These are phyloP conservation scores for Pichia sp. DNA, from an alignment of 1,139 yeast genomes.

Conservation along the genomic window DNA sequence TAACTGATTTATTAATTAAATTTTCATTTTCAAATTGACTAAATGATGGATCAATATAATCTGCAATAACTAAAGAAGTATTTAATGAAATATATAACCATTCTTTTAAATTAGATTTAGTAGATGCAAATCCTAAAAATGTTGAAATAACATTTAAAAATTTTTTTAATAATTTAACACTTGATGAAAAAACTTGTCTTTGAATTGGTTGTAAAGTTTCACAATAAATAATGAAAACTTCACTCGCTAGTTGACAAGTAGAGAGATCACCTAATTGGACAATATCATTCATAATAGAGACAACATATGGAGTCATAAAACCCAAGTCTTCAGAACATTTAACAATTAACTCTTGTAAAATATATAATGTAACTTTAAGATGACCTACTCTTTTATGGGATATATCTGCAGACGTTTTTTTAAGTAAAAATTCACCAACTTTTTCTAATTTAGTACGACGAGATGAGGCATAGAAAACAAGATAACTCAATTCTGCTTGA, in stretches of 20 bases:
- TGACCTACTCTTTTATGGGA: conserved; percentile 65
- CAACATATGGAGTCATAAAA: conserved; percentile 63
- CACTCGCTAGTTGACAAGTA: conserved; percentile 45
- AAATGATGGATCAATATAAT: conserved; percentile 21
- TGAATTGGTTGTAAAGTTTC: conserved; percentile 53
- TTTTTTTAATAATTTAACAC: conserved; percentile 49
- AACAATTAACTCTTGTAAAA: conserved; percentile 61
- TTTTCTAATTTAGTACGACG: conserved; percentile 83
- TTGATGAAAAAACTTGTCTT: conserved; percentile 56
- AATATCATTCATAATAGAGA: conserved; percentile 41
- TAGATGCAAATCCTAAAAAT: conserved; percentile 32
- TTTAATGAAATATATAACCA: conserved; percentile 27
- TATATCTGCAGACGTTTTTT: conserved; percentile 59
- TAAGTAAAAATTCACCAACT: conserved; percentile 64
- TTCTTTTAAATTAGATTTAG: conserved; percentile 17
- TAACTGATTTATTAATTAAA: conserved; percentile 21
- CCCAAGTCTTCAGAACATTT: conserved; percentile 79
- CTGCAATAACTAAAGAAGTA: conserved; percentile 21
- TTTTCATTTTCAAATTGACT: conserved; percentile 15
- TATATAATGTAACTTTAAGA: conserved; percentile 71
- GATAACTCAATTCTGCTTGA: conserved; percentile 81
- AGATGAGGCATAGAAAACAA: conserved; percentile 87
- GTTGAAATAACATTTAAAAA: conserved; percentile 40
- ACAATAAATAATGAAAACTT: conserved; percentile 57
- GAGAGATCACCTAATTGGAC: conserved; percentile 48